These are phyloP conservation scores for Sphagnum contortum DNA, from an alignment of 225 moss, liverwort and hornwort genomes.

Conservation along the genomic window DNA sequence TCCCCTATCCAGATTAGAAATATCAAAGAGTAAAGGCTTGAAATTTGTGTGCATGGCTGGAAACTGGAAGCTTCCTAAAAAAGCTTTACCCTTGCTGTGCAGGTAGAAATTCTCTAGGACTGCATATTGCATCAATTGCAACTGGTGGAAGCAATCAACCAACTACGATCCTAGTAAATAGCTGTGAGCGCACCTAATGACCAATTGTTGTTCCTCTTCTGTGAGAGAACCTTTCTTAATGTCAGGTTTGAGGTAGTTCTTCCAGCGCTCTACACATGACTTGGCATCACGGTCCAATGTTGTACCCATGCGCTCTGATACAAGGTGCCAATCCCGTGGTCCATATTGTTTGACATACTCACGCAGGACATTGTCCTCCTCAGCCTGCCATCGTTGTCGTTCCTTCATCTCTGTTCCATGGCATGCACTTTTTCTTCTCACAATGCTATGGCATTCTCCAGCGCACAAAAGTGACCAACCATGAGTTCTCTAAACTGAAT, in stretches of 20 bases:
- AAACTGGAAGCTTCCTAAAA: no score
- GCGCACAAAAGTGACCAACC: no score
- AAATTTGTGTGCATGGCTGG: background rate
- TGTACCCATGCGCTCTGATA: constrained; percentile 27
- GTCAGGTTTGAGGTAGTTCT: constrained; percentile 38
- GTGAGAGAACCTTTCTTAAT: constrained; percentile 33
- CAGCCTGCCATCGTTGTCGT: constrained; percentile 36
- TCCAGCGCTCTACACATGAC: constrained; percentile 40
- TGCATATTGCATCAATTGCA: background rate
- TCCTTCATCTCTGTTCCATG: constrained; percentile 31
- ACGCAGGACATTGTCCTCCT: constrained; percentile 28
- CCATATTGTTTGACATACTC: constrained; percentile 33
- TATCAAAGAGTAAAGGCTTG: background rate
- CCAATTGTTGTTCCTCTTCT: constrained; percentile 25
- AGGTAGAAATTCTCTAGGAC: background rate
- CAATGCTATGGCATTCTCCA: constrained; percentile 6
- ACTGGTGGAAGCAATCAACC: no score
- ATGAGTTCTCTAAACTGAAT: no score
- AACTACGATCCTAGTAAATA: no score
- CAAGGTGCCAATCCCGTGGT: constrained; percentile 32
- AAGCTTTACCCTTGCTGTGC: no score
- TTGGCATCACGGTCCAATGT: constrained; percentile 31
- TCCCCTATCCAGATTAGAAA: background rate
- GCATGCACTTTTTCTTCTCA: background rate
- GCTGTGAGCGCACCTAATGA: constrained; percentile 5